These are phyloP conservation scores for Phytophthora multivora DNA, from an alignment of 352 stramenopile genomes.

Conservation along the genomic window DNA sequence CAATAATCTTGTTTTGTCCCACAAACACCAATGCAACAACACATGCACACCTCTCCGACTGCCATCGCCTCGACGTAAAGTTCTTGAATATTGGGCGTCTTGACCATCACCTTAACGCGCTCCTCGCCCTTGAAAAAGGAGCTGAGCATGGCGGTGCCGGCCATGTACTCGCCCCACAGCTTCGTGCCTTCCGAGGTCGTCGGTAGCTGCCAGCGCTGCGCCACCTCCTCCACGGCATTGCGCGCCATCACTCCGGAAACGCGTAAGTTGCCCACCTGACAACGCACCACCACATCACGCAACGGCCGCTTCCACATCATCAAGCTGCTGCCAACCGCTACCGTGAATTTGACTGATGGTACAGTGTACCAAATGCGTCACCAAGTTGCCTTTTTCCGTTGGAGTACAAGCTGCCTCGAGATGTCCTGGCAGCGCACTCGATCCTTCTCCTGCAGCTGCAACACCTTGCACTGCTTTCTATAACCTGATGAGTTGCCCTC, in stretches of 20 bases:
- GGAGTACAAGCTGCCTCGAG: slow-evolving; percentile 43
- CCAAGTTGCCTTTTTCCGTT: slow-evolving; percentile 53
- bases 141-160: slow-evolving; percentile 82
- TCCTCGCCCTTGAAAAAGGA: slow-evolving; percentile 89
- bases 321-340: slow-evolving; percentile 6
- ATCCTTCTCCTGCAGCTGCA: slow-evolving; percentile 76
- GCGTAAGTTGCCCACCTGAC: slow-evolving; percentile 82
- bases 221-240: slow-evolving; percentile 55
- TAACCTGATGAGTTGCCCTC: slow-evolving; percentile 27
- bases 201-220: slow-evolving; percentile 61
- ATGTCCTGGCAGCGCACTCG: slow-evolving; percentile 55
- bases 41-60: slow-evolving; percentile 64
- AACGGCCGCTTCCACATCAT: slow-evolving; percentile 57
- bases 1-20: not conserved
- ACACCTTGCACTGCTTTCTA: slow-evolving; percentile 50
- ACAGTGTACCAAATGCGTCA: slow-evolving; percentile 24
- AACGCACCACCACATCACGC: slow-evolving; percentile 73
- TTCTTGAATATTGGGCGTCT: slow-evolving; percentile 67
- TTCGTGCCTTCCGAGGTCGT: slow-evolving; percentile 48
- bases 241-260: slow-evolving; percentile 77
- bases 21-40: not conserved
- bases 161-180: slow-evolving; percentile 90
- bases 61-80: slow-evolving; percentile 81
- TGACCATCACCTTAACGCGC: slow-evolving; percentile 78
- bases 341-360: not conserved